Evolutionary conservation across 371 early-diverging fungal genomes (phyloP).

Genomic region (Mucor mucedo): DNA sequence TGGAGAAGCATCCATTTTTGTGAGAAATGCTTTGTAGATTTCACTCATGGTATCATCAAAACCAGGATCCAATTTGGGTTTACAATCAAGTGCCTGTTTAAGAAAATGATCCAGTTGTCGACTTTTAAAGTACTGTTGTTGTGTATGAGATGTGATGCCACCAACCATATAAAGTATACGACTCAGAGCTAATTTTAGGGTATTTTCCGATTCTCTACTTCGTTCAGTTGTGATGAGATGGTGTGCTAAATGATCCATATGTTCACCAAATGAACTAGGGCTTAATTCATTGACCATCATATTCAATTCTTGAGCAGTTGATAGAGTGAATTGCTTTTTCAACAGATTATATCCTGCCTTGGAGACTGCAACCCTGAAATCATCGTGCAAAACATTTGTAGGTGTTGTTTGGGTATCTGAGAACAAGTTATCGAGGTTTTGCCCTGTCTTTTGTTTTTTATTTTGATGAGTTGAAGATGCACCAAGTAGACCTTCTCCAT

Average conservation of each 20-base stretch:
- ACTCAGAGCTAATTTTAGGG: background rate
- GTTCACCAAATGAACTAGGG: background rate
- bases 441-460: background rate
- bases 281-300: background rate
- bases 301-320: background rate
- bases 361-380: background rate
- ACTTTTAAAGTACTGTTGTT: background rate
- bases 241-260: background rate
- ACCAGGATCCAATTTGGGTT: background rate
- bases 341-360: conserved; percentile 4
- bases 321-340: background rate
- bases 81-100: background rate
- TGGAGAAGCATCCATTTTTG: background rate
- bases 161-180: background rate
- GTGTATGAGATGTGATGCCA: background rate
- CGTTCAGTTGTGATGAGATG: background rate
- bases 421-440: background rate
- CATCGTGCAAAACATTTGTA: background rate
- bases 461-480: background rate
- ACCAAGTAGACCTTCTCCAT: background rate
- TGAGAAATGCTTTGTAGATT: background rate
- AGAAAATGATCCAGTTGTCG: background rate
- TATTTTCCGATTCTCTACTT: background rate
- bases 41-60: background rate
- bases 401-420: background rate